These are phyloP conservation scores for Solanum verrucosum DNA, from an alignment of 257 asterid species.

Conservation along the genomic window DNA sequence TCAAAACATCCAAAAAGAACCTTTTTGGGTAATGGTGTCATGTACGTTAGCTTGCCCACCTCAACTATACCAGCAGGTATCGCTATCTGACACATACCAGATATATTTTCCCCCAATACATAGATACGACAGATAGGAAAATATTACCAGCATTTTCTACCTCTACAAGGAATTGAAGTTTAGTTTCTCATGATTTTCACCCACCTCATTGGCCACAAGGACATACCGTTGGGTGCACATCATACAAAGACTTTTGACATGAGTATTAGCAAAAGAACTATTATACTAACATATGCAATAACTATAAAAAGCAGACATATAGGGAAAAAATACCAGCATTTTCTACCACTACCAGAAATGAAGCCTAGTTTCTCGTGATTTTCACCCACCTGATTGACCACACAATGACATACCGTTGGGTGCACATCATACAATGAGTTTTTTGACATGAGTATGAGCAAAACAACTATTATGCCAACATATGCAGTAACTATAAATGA, in stretches of 20 bases:
- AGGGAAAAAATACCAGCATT: too few species aligned
- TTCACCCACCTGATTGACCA: neutral
- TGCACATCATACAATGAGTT: neutral
- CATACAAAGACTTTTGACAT: neutral
- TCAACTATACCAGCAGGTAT: neutral
- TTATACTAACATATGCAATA: neutral
- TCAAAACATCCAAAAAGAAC: neutral
- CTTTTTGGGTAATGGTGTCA: neutral
- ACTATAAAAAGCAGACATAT: neutral
- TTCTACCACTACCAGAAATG: neutral
- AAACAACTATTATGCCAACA: neutral
- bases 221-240: neutral
- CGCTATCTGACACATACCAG: neutral
- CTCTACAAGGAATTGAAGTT: accelerated
- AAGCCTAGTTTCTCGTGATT: neutral
- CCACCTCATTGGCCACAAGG: neutral
- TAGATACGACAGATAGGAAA: neutral
- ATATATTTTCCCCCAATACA: neutral
- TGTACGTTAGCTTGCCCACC: neutral
- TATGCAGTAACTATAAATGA: neutral
- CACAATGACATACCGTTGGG: neutral
- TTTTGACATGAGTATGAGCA: neutral
- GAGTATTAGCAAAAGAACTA: neutral
- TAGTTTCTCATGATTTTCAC: neutral
- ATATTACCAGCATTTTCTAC: neutral